A percentile compares a stretch with the other conserved stretches of the same genome.
Conservation (phyloP, 148 eudicot genomes). For the Silene latifolia region DNA sequence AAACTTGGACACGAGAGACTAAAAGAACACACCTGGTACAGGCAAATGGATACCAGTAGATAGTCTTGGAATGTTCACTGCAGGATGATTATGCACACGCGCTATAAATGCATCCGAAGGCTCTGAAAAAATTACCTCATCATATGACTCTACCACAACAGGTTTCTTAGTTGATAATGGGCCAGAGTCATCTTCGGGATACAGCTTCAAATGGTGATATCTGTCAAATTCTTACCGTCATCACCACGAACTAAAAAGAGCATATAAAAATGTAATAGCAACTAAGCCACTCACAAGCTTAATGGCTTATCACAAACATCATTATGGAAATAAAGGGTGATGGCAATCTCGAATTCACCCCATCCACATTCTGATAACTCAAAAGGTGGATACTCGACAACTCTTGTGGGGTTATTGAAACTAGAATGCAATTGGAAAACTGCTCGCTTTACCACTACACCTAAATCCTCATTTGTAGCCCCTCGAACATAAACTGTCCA, state of each 20-base stretch:
- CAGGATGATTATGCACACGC: conserved; percentile 67
- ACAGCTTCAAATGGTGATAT: conserved; percentile 72
- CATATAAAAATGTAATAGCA: background rate
- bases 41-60: conserved; percentile 43
- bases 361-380: conserved; percentile 87
- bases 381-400: conserved; percentile 73
- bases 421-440: conserved; percentile 85
- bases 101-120: conserved; percentile 55
- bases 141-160: conserved; percentile 65
- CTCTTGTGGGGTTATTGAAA: conserved; percentile 73
- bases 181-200: conserved; percentile 55
- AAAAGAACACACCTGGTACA: conserved; percentile 34
- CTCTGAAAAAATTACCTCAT: conserved; percentile 69
- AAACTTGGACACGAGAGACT: background rate
- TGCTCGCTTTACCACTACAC: conserved; percentile 61
- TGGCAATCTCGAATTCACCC: conserved; percentile 95
- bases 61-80: conserved; percentile 47
- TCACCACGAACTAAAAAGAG: conserved; percentile 10
- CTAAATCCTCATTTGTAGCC: conserved; percentile 74
- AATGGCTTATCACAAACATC: conserved; percentile 65
- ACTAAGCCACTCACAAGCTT: conserved; percentile 54
- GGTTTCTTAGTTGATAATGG: conserved; percentile 74
- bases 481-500: conserved; percentile 96
- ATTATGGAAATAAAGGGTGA: conserved; percentile 62
- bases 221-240: conserved; percentile 31